Evolutionary conservation across 1,284 basidiomycete genomes (phyloP), one percentile per base, ranked within the genome.

Genomic region (Ustilago loliicola): DNA sequence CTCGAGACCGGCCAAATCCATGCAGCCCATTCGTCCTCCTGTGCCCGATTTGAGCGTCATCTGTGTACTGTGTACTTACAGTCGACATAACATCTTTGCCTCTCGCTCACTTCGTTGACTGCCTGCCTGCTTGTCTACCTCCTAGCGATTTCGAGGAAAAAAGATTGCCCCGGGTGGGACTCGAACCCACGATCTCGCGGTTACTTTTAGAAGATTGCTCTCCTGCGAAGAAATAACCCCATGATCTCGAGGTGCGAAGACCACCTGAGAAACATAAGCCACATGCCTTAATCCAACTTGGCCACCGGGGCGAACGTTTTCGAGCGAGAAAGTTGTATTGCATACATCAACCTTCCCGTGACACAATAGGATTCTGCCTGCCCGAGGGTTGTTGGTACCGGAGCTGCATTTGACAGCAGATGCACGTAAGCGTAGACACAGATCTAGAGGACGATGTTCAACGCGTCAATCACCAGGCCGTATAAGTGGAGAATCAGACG

Each of bases 221-320:
- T 72, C 55, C 70, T 72, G 70, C 68, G 64, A 69, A n/a, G 50
- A 45, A 53, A 57, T 50, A 60, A 59, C 56, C 51, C 36, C 59
- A 75, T 70, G 72, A 66, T 60, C 67, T 67, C 67, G 53, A 42
- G 57, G 30, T 32, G 40, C 42, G 11, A 52, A 40, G 19, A 27
- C 9, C 19, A 51, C 57, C 60, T 64, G 65, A 67, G 61, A 73
- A 67, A 57, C 73, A 76, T 76, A 76, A 76, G 73, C 73, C 73
- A 71, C 73, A 76, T 76, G 73, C 73, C 73, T 76, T 76, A 54
- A 76, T 76, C 73, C 73, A 76, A 76, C 73, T 76, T 76, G 73
- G 73, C 73, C 73, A 76, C 64, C 62, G 68, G 65, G 57, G 68
- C 73, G 40, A 74, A 53, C 61, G 52, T 76, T 76, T 76, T 76